phyloP scores from a whole-genome alignment of 257 asterid genomes.

The Orobanche coerulescens region DNA sequence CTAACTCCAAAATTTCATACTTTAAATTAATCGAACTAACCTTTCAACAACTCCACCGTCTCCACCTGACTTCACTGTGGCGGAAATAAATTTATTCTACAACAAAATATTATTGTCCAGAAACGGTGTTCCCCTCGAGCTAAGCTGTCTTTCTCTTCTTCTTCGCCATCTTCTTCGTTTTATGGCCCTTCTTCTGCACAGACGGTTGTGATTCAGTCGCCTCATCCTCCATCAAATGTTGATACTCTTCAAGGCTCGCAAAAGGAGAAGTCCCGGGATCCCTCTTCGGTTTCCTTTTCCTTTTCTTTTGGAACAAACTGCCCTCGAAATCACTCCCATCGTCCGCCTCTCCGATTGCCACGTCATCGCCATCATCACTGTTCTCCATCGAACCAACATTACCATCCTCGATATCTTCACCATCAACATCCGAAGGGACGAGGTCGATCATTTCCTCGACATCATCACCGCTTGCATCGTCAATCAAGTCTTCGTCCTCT shows the following conservation, averaged over 20 bases:
- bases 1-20: too few species aligned
- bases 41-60: too few species aligned
- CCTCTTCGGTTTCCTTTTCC: conserved; percentile 37
- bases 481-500: conserved; percentile 73
- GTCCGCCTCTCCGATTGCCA: conserved; percentile 40
- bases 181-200: conserved; percentile 18
- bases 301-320: conserved; percentile 15
- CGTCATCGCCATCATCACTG: conserved; percentile 28
- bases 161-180: conserved; percentile 14
- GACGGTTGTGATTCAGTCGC: conserved; percentile 16
- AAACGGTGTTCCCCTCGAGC: background rate
- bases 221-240: conserved; percentile 48
- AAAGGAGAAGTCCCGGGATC: conserved; percentile 58
- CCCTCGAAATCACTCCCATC: conserved; percentile 38
- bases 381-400: conserved; percentile 21
- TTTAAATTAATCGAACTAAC: too few species aligned
- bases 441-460: background rate
- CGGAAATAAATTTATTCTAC: too few species aligned
- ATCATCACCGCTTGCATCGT: conserved; percentile 47
- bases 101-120: too few species aligned
- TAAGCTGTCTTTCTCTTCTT: conserved; percentile 15
- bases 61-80: too few species aligned
- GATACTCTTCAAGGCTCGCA: conserved; percentile 63
- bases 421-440: conserved; percentile 35
- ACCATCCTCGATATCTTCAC: conserved; percentile 26